phyloP scores from a whole-genome alignment of 257 asterid species.

The Capsicum chinense region DNA sequence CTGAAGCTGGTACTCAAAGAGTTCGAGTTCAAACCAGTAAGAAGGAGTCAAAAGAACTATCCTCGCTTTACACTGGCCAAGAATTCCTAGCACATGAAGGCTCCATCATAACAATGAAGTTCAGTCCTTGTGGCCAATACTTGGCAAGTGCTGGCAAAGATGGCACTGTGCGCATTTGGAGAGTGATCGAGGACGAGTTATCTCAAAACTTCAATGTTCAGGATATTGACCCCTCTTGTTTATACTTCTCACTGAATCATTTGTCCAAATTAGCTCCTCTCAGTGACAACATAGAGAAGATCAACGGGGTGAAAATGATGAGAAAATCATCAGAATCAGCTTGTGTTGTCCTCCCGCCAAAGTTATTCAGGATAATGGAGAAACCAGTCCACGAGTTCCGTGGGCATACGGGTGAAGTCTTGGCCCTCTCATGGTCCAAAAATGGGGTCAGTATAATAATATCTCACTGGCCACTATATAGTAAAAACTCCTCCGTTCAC shows the following conservation, averaged over 20 bases:
- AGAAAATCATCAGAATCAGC: slow-evolving; percentile 70
- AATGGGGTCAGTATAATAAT: slow-evolving; percentile 68
- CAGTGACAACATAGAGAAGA: slow-evolving; percentile 48
- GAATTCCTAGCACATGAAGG: slow-evolving; percentile 89
- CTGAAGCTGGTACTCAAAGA: slow-evolving; percentile 36
- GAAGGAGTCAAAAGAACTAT: slow-evolving; percentile 67
- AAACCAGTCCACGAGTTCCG: slow-evolving; percentile 78
- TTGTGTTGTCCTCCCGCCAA: slow-evolving; percentile 82
- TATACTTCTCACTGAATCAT: slow-evolving; percentile 62
- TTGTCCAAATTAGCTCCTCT: slow-evolving; percentile 64
- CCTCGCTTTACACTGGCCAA: slow-evolving; percentile 73
- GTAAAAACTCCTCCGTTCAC: neutral
- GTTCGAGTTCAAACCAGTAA: slow-evolving; percentile 53
- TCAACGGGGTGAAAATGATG: slow-evolving; percentile 40
- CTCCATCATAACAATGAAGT: slow-evolving; percentile 84
- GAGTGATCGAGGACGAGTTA: slow-evolving; percentile 67
- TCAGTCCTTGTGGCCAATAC: slow-evolving; percentile 81
- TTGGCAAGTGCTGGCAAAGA: slow-evolving; percentile 94
- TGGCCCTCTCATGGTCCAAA: slow-evolving; percentile 89
- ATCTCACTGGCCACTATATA: neutral
- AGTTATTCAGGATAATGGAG: slow-evolving; percentile 76
- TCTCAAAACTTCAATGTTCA: slow-evolving; percentile 43
- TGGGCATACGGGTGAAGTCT: slow-evolving; percentile 79
- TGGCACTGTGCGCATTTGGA: slow-evolving; percentile 88
- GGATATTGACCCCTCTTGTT: slow-evolving; percentile 64